Evolutionary conservation across 352 stramenopile genomes (phyloP), one percentile per base, ranked within the genome.

Genomic region (Globisporangium solare): DNA sequence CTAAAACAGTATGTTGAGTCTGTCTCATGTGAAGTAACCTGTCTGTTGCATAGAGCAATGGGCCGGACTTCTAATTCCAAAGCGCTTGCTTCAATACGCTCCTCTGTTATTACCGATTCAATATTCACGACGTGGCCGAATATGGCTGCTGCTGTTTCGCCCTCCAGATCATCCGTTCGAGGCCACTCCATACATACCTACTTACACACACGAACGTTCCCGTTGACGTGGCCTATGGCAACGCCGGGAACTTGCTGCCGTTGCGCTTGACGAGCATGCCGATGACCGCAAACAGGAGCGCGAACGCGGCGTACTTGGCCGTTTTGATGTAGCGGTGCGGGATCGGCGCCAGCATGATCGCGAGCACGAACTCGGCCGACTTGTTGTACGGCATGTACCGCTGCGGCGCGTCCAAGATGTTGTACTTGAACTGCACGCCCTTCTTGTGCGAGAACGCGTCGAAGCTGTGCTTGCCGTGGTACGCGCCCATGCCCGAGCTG

Each of bases 381-480:
- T 71, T 60, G 43, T 50, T 76, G 71, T 87, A 88, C 27, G 81
- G 81, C 65, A 73, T 72, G 64, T 91, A 91, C 11, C 81, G 73
- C 60, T 84, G 67, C 47, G 67, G 61, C 8, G 80, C 54, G 41
- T 91, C 81, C 41, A 88, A 41, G 47, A 75, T 71, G 51, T 63
- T 73, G 53, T 73, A 79, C 55, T 71, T 85, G 49, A 78, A 52
- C 57, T 88, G 47, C 47, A 88, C 74, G 21, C 70, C 70, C 56
- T 91, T 91, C 35, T 67, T 65, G 63, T 90, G 82, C 14, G 77
- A 83, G 51, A 94, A 92, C 10, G 75, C 71, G n/a, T 87, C 59
- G 46, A 97, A 96, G 39, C 79, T 79, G 54, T 76, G 65, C 45
- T 84, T 75, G 10, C 92, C 92, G 56, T 95, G 86, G 62, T 95